Conservation (phyloP, 2,329 filamentous ascomycete species). For the Penicillium aurantiogriseum region DNA sequence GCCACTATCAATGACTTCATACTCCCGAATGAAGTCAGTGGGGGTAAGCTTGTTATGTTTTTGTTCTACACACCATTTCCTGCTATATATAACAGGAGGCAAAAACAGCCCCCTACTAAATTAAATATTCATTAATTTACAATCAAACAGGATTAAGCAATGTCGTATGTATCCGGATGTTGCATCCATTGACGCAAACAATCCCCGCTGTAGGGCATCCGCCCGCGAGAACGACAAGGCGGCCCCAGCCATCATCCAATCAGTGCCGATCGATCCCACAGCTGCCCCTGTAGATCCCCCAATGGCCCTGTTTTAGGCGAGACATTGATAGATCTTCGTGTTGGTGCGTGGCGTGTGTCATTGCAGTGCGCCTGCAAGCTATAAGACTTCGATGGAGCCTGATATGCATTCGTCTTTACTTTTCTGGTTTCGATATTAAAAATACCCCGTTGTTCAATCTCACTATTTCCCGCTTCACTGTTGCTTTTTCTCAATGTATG, state of each 20-base stretch:
- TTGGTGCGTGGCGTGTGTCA: conserved; percentile 1
- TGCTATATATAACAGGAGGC: not conserved
- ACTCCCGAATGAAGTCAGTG: not conserved
- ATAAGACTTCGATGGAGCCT: conserved; percentile 6
- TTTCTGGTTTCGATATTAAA: not conserved
- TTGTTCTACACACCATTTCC: not conserved
- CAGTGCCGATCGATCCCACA: not conserved
- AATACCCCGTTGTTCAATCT: not conserved
- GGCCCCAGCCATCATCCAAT: conserved; percentile 2
- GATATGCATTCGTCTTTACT: not conserved
- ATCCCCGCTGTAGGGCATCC: not conserved
- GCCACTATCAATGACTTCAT: not conserved
- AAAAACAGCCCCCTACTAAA: not conserved
- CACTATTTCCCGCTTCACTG: not conserved
- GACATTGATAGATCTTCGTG: conserved; percentile 2
- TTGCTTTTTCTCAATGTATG: not conserved
- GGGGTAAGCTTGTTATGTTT: not conserved
- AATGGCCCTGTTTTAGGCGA: not conserved
- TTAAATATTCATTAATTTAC: not conserved
- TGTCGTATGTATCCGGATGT: not conserved
- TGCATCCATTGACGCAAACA: not conserved
- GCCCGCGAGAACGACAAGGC: not conserved
- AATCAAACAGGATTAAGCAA: not conserved
- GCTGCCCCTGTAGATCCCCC: conserved; percentile 10
- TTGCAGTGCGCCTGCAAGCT: not conserved